Conservation (phyloP, 345 rosid species). For the Eucalyptus pauciflora region DNA sequence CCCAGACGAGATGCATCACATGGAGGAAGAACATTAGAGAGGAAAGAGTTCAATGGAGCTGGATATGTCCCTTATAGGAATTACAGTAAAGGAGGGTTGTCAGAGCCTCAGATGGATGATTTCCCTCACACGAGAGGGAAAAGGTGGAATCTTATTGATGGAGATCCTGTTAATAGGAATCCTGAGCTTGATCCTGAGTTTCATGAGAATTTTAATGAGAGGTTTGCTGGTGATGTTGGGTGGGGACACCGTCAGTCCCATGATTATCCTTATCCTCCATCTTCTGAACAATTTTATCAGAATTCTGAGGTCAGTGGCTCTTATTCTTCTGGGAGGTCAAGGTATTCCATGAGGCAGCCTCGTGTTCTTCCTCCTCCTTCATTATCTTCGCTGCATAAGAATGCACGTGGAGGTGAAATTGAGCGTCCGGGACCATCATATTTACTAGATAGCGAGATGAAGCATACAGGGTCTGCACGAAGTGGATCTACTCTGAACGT, state of each 20-base stretch:
- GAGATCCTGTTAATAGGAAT: slow-evolving; percentile 47
- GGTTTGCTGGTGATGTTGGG: slow-evolving; percentile 52
- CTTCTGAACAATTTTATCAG: slow-evolving; percentile 45
- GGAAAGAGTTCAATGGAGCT: slow-evolving; percentile 58
- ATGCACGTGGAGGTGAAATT: slow-evolving; percentile 32
- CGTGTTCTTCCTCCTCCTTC: slow-evolving; percentile 89
- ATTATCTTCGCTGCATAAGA: slow-evolving; percentile 47
- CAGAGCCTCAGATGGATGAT: slow-evolving; percentile 48
- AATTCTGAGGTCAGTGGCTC: slow-evolving; percentile 58
- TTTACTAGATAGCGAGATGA: slow-evolving; percentile 29
- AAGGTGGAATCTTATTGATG: slow-evolving; percentile 70
- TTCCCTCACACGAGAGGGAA: slow-evolving; percentile 30
- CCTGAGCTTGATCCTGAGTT: slow-evolving; percentile 58
- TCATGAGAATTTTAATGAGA: slow-evolving; percentile 52
- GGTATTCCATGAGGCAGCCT: slow-evolving; percentile 84
- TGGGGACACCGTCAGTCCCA: slow-evolving; percentile 54
- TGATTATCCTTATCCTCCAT: slow-evolving; percentile 39
- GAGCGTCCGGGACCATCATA: slow-evolving; percentile 48
- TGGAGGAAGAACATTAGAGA: slow-evolving; percentile 33
- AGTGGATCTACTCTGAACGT: slow-evolving; percentile 26
- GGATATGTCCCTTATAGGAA: slow-evolving; percentile 33
- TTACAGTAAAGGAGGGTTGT: slow-evolving; percentile 40
- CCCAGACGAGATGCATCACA: slow-evolving; percentile 36
- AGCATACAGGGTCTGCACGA: slow-evolving; percentile 26
- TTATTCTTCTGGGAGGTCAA: slow-evolving; percentile 66